Evolutionary conservation across 345 rosid genomes (phyloP).

Genomic region (Tarenaya hassleriana): DNA sequence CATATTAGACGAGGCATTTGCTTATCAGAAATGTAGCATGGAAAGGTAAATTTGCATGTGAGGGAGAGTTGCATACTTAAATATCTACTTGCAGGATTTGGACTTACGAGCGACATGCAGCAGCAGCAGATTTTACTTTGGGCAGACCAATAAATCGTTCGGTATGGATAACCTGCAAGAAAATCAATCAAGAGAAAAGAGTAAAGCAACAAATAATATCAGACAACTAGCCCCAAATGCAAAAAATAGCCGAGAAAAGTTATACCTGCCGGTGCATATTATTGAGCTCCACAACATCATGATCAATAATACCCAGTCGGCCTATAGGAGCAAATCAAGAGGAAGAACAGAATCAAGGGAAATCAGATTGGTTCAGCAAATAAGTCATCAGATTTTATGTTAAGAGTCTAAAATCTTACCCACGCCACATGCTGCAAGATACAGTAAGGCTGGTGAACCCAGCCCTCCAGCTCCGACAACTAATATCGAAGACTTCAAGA

Average conservation of each 20-base stretch:
- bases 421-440: slow-evolving; percentile 89
- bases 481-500: slow-evolving; percentile 68
- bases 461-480: slow-evolving; percentile 96
- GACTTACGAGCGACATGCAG: slow-evolving; percentile 77
- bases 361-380: neutral
- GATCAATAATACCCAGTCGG: slow-evolving; percentile 83
- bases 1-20: neutral
- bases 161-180: slow-evolving; percentile 78
- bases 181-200: neutral
- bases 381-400: slow-evolving; percentile 2
- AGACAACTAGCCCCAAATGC: neutral
- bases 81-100: neutral
- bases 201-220: neutral
- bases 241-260: slow-evolving; percentile 1
- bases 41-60: neutral
- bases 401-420: slow-evolving; percentile 37
- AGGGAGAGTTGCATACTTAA: neutral
- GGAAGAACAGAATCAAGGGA: neutral
- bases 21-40: neutral
- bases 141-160: slow-evolving; percentile 85
- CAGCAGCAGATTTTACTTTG: slow-evolving; percentile 89
- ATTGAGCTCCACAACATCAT: slow-evolving; percentile 91
- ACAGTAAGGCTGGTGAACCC: slow-evolving; percentile 82
- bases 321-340: slow-evolving; percentile 37
- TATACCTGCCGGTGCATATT: slow-evolving; percentile 98